phyloP scores from a whole-genome alignment of 305 asterid genomes.

The Fraxinus velutina region DNA sequence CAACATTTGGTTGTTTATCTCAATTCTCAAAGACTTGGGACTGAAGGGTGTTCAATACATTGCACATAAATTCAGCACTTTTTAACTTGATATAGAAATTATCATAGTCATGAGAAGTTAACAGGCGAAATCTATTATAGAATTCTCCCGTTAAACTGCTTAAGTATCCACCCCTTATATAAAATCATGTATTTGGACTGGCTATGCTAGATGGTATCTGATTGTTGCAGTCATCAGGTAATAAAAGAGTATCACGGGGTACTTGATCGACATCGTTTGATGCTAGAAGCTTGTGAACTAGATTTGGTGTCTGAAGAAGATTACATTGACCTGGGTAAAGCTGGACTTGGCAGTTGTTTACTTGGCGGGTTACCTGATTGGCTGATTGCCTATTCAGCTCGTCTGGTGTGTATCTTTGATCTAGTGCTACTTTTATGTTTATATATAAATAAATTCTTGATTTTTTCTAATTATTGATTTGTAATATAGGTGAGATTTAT shows the following conservation, averaged over 20 bases:
- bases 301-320: conserved; percentile 90
- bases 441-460: background rate
- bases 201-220: background rate
- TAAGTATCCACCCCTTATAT: background rate
- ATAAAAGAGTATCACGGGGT: conserved; percentile 81
- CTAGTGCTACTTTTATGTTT: conserved; percentile 8
- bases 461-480: conserved; percentile 29
- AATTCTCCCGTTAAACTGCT: background rate
- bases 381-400: conserved; percentile 91
- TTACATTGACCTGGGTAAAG: conserved; percentile 81
- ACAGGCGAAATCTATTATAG: background rate
- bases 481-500: conserved; percentile 84
- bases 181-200: conserved; percentile 8
- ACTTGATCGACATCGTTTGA: conserved; percentile 69
- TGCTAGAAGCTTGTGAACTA: conserved; percentile 90
- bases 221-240: conserved; percentile 51
- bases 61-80: background rate
- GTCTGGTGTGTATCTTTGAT: conserved; percentile 51
- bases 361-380: conserved; percentile 97
- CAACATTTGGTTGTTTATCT: background rate
- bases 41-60: background rate
- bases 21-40: background rate
- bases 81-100: background rate
- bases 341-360: conserved; percentile 98
- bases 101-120: background rate